These are phyloP conservation scores for Pneumocystis wakefieldiae DNA, from an alignment of 1,139 yeast genomes.

Conservation along the genomic window DNA sequence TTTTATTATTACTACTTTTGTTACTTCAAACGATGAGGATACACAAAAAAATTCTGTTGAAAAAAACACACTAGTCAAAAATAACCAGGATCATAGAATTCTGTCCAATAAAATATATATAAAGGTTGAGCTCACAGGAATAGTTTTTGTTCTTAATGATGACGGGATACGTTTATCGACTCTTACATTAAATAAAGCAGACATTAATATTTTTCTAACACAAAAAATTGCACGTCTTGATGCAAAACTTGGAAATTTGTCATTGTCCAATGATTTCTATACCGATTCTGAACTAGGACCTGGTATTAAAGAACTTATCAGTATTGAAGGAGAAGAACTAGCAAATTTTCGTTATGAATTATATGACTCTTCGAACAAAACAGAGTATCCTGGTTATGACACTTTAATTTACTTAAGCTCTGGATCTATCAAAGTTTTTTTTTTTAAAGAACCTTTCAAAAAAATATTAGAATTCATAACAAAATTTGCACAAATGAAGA, in stretches of 20 bases:
- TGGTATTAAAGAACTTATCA: constrained; percentile 46
- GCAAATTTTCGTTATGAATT: constrained; percentile 79
- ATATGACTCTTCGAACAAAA: constrained; percentile 34
- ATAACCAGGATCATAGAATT: constrained; percentile 2
- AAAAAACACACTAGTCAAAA: constrained; percentile 34
- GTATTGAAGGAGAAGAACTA: constrained; percentile 68
- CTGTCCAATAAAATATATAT: constrained; percentile 41
- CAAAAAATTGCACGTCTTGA: constrained; percentile 67
- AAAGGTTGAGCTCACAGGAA: constrained; percentile 53
- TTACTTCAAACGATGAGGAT: constrained; percentile 34
- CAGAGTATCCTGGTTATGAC: constrained; percentile 32
- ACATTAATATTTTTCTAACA: constrained; percentile 45
- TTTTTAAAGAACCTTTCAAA: constrained; percentile 66
- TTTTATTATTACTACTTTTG: constrained; percentile 71
- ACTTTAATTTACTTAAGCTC: constrained; percentile 53
- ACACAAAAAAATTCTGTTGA: neutral
- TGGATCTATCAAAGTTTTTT: constrained; percentile 59
- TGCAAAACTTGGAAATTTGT: constrained; percentile 67
- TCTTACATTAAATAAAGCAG: constrained; percentile 57
- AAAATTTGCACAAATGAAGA: constrained; percentile 74
- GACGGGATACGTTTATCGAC: constrained; percentile 76
- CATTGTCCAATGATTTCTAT: constrained; percentile 61
- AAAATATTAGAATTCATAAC: constrained; percentile 52
- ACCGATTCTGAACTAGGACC: constrained; percentile 42
- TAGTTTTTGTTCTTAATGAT: constrained; percentile 64